Base-by-base conservation (phyloP, 1,284 basidiomycete genomes). In the Pseudozyma sp. region DNA sequence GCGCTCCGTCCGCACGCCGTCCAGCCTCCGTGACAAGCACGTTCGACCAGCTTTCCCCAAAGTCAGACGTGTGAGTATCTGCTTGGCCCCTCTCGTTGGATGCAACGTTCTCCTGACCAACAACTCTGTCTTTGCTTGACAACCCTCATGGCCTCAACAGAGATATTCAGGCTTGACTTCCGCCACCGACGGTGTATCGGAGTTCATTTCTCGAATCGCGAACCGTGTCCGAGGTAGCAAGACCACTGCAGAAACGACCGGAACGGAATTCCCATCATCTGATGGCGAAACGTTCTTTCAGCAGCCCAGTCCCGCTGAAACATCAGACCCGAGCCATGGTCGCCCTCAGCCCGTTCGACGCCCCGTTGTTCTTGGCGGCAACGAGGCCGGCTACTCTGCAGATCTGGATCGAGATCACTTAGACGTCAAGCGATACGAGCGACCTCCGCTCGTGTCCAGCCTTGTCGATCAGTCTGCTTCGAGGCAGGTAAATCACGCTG, bases 61-160 rank as follows among this genome's bases (percentile, higher is more conserved):
- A 8, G 34, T 33, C 52, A 69, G 64, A n/a, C 56, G 66, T 16
- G 66, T 68, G 45, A 55, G 66, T 58, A 14, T 11, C n/a, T 3
- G n/a, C 7, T 24, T 24, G 24, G 24, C 24, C 1, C 24, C 24
- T 24, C 24, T 24, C 24, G 24, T 4, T 24, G 24, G 24, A 24
- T 24, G 24, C 24, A 4, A 24, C 24, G 4, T 4, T 4, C 24
- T 24, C 4, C 24, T 24, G 24, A 24, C 24, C 24, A 24, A 24
- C 4, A 4, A 2, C 24, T 24, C 24, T 24, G 24, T 24, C 24
- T 24, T 24, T 24, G 24, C 24, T 24, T 4, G 2, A 1, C 24
- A 24, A 24, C 4, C 24, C 24, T 24, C 24, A 42, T 42, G 43
- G 13, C 24, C 17, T 7, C 35, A 9, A 44, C 42, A 57, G 58